phyloP scores from a whole-genome alignment of 1,284 basidiomycete species.

The Melampsora larici-populina region DNA sequence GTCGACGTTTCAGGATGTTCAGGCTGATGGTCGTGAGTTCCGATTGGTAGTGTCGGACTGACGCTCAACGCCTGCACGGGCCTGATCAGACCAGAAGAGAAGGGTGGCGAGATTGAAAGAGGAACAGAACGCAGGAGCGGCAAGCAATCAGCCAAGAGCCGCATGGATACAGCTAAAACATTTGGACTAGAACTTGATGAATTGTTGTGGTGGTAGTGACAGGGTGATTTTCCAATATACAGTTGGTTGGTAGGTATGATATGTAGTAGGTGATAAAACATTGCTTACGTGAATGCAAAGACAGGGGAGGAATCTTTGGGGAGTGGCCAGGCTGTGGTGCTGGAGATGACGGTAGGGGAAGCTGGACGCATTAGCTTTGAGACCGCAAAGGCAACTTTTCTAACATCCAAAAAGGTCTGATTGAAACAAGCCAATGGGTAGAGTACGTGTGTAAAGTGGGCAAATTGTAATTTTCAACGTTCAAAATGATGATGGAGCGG shows the following conservation, averaged over 20 bases:
- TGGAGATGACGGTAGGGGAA: not conserved
- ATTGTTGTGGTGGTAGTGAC: not conserved
- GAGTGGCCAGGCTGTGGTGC: not conserved
- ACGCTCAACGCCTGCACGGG: conserved; percentile 3
- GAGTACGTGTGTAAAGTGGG: not conserved
- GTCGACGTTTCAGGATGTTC: not conserved
- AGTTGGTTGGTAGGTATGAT: not conserved
- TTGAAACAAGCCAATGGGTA: not conserved
- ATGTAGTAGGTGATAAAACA: too few species aligned
- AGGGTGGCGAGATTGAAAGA: not conserved
- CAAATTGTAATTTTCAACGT: too few species aligned
- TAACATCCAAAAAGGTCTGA: not conserved
- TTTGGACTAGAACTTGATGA: not conserved
- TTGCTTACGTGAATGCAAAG: not conserved
- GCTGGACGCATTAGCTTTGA: not conserved
- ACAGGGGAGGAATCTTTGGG: not conserved
- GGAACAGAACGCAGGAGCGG: too few species aligned
- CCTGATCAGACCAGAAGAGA: not conserved
- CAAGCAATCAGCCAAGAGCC: not conserved
- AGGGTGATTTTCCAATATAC: not conserved
- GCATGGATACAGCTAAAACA: not conserved
- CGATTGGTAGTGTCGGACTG: not conserved
- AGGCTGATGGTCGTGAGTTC: not conserved
- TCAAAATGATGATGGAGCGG: too few species aligned
- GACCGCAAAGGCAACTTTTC: not conserved